phyloP scores from a whole-genome alignment of 768 basidiomycete genomes.

The Filobasidium wieringae region DNA sequence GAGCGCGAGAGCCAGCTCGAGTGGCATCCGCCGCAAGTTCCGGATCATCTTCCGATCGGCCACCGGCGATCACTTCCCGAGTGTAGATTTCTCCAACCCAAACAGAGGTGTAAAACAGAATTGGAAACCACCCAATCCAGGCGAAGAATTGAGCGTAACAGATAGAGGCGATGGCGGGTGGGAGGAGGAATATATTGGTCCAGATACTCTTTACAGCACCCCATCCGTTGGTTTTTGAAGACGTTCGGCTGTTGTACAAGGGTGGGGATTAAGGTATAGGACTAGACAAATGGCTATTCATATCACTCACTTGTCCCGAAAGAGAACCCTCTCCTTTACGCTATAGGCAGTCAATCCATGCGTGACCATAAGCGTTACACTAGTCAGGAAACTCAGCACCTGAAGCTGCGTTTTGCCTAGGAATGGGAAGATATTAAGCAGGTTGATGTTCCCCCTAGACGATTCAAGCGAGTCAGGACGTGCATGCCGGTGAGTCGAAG shows the following conservation, averaged over 20 bases:
- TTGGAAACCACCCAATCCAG: constrained; percentile 74
- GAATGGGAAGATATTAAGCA: constrained; percentile 58
- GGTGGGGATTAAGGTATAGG: background rate
- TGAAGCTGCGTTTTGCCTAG: constrained; percentile 69
- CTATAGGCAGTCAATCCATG: constrained; percentile 52
- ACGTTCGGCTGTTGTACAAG: constrained; percentile 22
- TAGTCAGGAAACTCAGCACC: constrained; percentile 65
- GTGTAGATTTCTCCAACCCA: constrained; percentile 84
- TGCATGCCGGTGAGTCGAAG: background rate
- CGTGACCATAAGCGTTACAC: constrained; percentile 52
- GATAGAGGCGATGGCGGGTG: constrained; percentile 63
- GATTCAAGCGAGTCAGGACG: background rate
- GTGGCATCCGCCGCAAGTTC: constrained; percentile 57
- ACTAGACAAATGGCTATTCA: background rate
- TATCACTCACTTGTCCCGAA: constrained; percentile 40
- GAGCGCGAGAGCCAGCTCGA: constrained; percentile 67
- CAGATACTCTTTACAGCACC: constrained; percentile 54
- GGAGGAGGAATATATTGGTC: constrained; percentile 56
- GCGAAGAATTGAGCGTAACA: constrained; percentile 47
- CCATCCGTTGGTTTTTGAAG: constrained; percentile 30
- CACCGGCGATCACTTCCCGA: constrained; percentile 27
- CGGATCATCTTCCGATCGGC: constrained; percentile 34
- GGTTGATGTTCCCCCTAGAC: constrained; percentile 74
- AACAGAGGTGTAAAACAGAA: constrained; percentile 74
- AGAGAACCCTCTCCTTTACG: constrained; percentile 55